A percentile compares a stretch with the other conserved stretches of the same genome.
Conservation (phyloP, 192 early-diverging fungal genomes). For the Coemansia sp. region DNA sequence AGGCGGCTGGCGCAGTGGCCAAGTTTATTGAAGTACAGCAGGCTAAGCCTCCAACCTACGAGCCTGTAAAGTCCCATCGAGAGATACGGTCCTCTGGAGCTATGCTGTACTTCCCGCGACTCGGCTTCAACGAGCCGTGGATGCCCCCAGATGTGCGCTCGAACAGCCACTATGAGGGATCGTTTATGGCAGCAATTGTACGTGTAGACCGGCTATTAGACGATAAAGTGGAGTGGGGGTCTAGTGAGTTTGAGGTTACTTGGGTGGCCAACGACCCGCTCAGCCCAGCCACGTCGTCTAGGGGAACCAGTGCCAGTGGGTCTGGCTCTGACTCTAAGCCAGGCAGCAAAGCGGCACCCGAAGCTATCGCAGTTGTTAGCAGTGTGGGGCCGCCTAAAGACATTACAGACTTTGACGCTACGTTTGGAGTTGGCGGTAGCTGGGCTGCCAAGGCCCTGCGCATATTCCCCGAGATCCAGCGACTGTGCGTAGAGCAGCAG, state of each 20-base stretch:
- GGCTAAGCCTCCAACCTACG: not conserved
- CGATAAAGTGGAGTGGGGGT: not conserved
- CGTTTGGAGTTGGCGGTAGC: conserved; percentile 17
- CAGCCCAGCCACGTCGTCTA: not conserved
- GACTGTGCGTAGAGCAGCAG: not conserved
- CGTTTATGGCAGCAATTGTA: conserved; percentile 24
- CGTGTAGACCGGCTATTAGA: conserved; percentile 15
- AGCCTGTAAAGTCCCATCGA: not conserved
- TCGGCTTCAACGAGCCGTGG: conserved; percentile 19
- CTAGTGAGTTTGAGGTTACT: conserved; percentile 15
- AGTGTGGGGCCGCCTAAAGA: conserved; percentile 9
- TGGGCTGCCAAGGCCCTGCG: conserved; percentile 29
- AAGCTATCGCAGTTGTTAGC: not conserved
- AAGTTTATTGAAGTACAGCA: conserved; percentile 2
- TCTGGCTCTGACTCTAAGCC: too few relatives aligned
- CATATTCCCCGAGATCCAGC: conserved; percentile 23
- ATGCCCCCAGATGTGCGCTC: not conserved
- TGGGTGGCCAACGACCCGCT: conserved; percentile 39
- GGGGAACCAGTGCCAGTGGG: too few relatives aligned
- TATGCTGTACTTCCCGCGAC: conserved; percentile 21
- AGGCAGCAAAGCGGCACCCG: not conserved
- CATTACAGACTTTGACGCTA: conserved; percentile 5
- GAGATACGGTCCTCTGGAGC: not conserved
- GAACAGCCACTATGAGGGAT: conserved; percentile 16
- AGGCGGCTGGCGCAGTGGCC: not conserved